Evolutionary conservation across 2,329 filamentous ascomycete species (phyloP).

Genomic region (Talaromyces sp.): DNA sequence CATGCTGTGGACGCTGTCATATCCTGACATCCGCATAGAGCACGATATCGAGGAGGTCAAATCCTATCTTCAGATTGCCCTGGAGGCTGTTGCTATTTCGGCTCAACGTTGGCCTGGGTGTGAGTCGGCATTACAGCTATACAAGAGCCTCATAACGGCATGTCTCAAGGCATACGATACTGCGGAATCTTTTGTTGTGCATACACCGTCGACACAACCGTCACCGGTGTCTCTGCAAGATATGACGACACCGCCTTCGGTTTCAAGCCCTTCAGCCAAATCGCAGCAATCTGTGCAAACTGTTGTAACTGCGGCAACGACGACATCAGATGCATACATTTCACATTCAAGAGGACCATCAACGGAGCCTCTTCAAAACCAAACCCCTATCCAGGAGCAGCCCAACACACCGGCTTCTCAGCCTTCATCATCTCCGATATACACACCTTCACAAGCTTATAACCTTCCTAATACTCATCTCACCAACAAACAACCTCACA

Average conservation of each 20-base stretch:
- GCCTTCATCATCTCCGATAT: constrained; percentile 22
- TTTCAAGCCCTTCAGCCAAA: constrained; percentile 41
- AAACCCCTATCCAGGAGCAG: constrained; percentile 27
- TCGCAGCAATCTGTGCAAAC: constrained; percentile 38
- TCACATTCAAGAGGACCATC: constrained; percentile 38
- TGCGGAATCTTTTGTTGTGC: constrained; percentile 53
- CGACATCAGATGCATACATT: constrained; percentile 30
- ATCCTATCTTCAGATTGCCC: constrained; percentile 67
- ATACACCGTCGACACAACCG: constrained; percentile 45
- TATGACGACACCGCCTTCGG: constrained; percentile 39
- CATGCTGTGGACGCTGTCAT: constrained; percentile 87
- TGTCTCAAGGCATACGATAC: constrained; percentile 85
- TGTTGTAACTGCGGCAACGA: constrained; percentile 29
- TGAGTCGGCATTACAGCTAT: constrained; percentile 77
- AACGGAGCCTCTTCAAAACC: constrained; percentile 32
- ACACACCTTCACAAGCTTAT: constrained; percentile 23
- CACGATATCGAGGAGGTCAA: constrained; percentile 75
- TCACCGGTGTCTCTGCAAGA: constrained; percentile 43
- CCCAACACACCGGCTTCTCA: constrained; percentile 22
- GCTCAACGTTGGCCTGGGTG: constrained; percentile 91
- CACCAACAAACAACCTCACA: constrained; percentile 18
- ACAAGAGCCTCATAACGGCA: constrained; percentile 78
- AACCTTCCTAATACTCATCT: constrained; percentile 22
- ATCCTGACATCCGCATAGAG: constrained; percentile 72
- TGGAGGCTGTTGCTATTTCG: constrained; percentile 76